A percentile compares a stretch with the other conserved stretches of the same genome.
Conservation (phyloP, 1,284 basidiomycete genomes). For the Ustilago sp. region DNA sequence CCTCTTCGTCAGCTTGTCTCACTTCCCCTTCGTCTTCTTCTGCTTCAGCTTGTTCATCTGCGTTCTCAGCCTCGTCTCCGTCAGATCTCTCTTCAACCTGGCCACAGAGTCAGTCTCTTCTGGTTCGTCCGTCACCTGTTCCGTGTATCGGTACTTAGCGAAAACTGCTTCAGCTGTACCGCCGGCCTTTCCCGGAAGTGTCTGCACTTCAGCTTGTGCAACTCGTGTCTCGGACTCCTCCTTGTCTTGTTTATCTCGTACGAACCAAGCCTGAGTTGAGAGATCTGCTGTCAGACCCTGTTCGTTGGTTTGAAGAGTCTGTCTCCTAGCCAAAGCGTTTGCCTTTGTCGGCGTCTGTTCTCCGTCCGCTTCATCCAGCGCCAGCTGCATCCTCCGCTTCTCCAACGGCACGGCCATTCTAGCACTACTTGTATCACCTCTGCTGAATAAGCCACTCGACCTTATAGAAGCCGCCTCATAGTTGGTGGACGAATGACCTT, state of each 20-base stretch:
- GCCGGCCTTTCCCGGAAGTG: not conserved
- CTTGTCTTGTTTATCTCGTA: too few species aligned
- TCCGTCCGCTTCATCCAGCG: slow-evolving; percentile 31
- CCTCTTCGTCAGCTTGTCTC: not conserved
- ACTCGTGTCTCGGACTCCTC: not conserved
- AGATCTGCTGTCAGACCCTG: not conserved
- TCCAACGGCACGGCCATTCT: slow-evolving; percentile 30
- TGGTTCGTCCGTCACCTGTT: not conserved
- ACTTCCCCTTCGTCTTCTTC: not conserved
- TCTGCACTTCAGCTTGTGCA: not conserved
- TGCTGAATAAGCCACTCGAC: not conserved
- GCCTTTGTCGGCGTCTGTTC: slow-evolving; percentile 48
- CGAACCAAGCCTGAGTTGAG: not conserved
- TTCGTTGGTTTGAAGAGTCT: not conserved
- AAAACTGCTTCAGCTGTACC: not conserved
- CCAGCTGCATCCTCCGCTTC: slow-evolving; percentile 19
- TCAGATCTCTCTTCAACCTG: not conserved
- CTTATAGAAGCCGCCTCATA: not conserved
- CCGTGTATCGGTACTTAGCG: not conserved
- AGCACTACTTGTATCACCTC: not conserved
- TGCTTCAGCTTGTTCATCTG: not conserved
- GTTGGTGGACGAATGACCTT: slow-evolving; percentile 14
- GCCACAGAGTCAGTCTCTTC: not conserved
- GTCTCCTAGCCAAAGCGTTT: slow-evolving; percentile 10
- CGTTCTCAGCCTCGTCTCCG: not conserved